Percentiles rank a stretch among this genome's conserved stretches.
These are phyloP conservation scores for Pseudocercospora vitis DNA, from an alignment of 2,329 filamentous ascomycete genomes.

Conservation along the genomic window DNA sequence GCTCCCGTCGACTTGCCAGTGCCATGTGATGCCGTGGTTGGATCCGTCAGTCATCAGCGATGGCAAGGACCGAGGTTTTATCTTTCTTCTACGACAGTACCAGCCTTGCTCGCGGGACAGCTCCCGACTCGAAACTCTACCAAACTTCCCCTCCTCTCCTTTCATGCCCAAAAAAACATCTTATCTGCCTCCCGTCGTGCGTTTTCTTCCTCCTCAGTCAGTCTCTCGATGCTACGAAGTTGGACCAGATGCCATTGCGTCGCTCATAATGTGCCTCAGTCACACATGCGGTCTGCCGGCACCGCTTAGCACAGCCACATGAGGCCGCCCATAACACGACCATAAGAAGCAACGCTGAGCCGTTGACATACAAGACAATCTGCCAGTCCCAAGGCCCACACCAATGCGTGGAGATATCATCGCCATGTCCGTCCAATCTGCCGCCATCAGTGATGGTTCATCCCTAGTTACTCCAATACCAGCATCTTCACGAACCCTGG, in stretches of 20 bases:
- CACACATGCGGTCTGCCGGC: not conserved
- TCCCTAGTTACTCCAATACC: not conserved
- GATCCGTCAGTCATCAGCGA: not conserved
- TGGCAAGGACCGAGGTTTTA: not conserved
- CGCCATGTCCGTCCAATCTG: not conserved
- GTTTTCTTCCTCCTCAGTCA: too few species aligned
- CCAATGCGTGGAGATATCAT: too few species aligned
- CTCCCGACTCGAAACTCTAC: conserved; percentile 5
- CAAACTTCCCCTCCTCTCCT: not conserved
- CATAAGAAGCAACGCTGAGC: not conserved
- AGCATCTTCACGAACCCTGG: not conserved
- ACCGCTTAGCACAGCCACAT: not conserved
- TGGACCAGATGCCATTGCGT: not conserved
- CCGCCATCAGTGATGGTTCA: not conserved
- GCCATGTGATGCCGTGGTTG: not conserved
- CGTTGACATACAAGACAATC: not conserved
- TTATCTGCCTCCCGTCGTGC: not conserved
- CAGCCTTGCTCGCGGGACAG: too few species aligned
- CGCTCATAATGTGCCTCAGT: not conserved
- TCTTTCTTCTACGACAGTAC: not conserved
- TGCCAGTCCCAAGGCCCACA: too few species aligned
- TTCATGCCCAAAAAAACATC: not conserved
- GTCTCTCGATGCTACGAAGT: not conserved
- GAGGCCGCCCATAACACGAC: not conserved
- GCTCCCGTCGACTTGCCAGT: too few species aligned